Conservation (phyloP, 495 filamentous ascomycete genomes). For the Tuber melanosporum region DNA sequence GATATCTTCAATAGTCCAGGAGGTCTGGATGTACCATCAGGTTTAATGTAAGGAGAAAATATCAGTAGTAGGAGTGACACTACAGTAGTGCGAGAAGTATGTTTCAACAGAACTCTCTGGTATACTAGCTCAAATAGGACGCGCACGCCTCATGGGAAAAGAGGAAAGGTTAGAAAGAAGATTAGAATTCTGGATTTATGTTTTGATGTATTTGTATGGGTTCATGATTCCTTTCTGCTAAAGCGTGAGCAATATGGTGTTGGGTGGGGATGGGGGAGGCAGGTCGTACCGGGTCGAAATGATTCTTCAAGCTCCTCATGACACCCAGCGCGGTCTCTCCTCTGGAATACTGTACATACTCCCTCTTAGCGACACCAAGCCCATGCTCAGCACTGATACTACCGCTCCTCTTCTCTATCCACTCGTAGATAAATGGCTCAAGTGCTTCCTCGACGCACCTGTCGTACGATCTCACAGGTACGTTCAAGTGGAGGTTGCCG, state of each 20-base stretch:
- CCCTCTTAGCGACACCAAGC: slow-evolving; percentile 87
- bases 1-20: no score
- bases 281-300: slow-evolving; percentile 80
- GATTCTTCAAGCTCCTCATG: slow-evolving; percentile 87
- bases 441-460: slow-evolving; percentile 81
- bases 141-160: not conserved
- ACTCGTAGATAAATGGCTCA: slow-evolving; percentile 95
- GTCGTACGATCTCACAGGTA: slow-evolving; percentile 72
- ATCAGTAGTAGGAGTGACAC: no score
- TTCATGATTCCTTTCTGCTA: slow-evolving; percentile 86
- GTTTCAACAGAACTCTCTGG: not conserved
- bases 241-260: slow-evolving; percentile 13
- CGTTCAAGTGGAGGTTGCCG: slow-evolving; percentile 86
- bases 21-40: no score
- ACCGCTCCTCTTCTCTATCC: slow-evolving; percentile 77
- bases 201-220: slow-evolving; percentile 75
- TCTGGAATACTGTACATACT: slow-evolving; percentile 86
- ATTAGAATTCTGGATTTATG: slow-evolving; percentile 7
- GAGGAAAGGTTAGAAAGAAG: not conserved
- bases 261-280: not conserved
- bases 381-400: slow-evolving; percentile 97
- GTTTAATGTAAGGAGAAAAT: no score
- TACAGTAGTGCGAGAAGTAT: no score
- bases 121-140: not conserved
- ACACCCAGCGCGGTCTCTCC: slow-evolving; percentile 74